Base-by-base conservation (phyloP, 192 early-diverging fungal genomes). In the Diversispora eburnea region DNA sequence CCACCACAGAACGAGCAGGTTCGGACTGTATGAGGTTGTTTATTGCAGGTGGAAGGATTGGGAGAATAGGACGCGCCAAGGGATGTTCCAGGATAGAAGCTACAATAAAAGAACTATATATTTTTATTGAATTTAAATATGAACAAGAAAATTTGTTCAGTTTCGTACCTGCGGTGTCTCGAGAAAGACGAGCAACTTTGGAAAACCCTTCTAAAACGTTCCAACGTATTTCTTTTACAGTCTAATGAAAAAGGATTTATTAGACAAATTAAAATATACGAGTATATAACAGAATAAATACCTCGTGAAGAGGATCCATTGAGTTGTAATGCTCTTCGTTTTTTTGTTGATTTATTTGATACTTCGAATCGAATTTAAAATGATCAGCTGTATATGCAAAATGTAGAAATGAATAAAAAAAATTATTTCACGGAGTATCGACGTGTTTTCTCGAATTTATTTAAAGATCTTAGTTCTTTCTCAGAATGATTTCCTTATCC, bases 171-270 rank as follows among this genome's bases (percentile, higher is more conserved):
- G 91, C 88, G 0, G 91, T 83, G 60, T 91, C 88, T 33, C 86
- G 81, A 48, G 90, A 86, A 59, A 90, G 88, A 57, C 85, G 81
- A 5, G 92, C 90, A 8, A 94, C 90, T 33, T 88, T 87, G 1
- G 92, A 91, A 57, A 94, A 88, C 48, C 82, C 81, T 76, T 94
- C 92, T 39, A 94, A 79, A 25, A 94, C 83, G 56, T 82, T 88
- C 91, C 91, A 94, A 5, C 82, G 80, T 51, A 88, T 81, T 73
- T 91, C 91, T 75, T 91, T 91, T 19, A 88, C 81, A 47, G 85
- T 81, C 86, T 88, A 80, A 22, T 49, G 58, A 51, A 45, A 25
- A 59, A 22, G 12, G 0, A 54, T n/a, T 39, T 41, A 45, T 62
- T 19, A 54, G 47, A 25, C 25, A 1, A 13, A 8, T 22, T 19